Conservation (phyloP, 345 rosid species). For the Pistacia integerrima region DNA sequence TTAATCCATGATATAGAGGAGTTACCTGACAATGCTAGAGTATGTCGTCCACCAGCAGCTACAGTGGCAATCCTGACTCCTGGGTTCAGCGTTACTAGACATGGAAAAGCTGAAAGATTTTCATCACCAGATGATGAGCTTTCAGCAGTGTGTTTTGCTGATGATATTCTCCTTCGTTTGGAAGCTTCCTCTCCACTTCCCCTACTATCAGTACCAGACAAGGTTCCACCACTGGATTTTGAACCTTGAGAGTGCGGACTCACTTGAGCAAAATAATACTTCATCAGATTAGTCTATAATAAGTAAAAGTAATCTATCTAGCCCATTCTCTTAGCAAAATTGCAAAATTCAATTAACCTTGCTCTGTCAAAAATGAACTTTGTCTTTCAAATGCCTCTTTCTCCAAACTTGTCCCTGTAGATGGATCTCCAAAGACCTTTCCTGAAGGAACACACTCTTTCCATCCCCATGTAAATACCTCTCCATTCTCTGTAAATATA, state of each 20-base stretch:
- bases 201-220: slow-evolving; percentile 45
- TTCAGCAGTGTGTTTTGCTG: slow-evolving; percentile 77
- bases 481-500: slow-evolving; percentile 55
- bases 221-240: slow-evolving; percentile 50
- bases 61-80: slow-evolving; percentile 82
- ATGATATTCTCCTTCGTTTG: slow-evolving; percentile 69
- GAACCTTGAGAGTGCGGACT: slow-evolving; percentile 61
- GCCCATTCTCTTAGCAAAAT: background rate
- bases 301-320: slow-evolving; percentile 11
- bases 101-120: slow-evolving; percentile 79
- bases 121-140: slow-evolving; percentile 70
- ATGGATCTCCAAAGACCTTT: slow-evolving; percentile 61
- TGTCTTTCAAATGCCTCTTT: slow-evolving; percentile 64
- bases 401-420: slow-evolving; percentile 34
- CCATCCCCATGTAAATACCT: slow-evolving; percentile 99
- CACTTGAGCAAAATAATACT: slow-evolving; percentile 39
- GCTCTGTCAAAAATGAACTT: slow-evolving; percentile 55
- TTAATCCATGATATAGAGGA: slow-evolving; percentile 6
- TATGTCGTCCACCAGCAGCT: slow-evolving; percentile 98
- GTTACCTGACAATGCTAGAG: slow-evolving; percentile 89
- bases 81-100: slow-evolving; percentile 80
- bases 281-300: slow-evolving; percentile 22
- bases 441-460: slow-evolving; percentile 97
- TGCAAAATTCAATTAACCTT: slow-evolving; percentile 49
- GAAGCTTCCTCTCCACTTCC: slow-evolving; percentile 61